Conservation (phyloP, 1,284 basidiomycete genomes). For the Trametes pubescens region DNA sequence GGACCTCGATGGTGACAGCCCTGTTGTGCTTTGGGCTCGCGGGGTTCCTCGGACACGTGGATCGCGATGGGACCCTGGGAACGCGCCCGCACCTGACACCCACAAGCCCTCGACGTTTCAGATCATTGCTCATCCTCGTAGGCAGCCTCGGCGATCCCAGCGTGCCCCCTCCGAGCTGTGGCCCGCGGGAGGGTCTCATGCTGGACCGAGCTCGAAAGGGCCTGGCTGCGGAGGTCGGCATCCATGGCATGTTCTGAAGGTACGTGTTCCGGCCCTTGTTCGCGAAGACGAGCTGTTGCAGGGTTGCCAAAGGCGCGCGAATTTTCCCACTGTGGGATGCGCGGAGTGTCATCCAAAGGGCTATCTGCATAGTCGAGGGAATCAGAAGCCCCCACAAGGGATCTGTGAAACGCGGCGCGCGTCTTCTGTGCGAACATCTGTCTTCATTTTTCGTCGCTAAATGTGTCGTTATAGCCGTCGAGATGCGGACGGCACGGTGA, state of each 20-base stretch:
- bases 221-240: constrained; percentile 18
- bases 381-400: constrained; percentile 19
- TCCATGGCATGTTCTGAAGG: constrained; percentile 23
- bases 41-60: constrained; percentile 20
- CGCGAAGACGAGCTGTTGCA: constrained; percentile 8
- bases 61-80: constrained; percentile 10
- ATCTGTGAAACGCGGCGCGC: constrained; percentile 23
- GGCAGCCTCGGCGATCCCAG: background rate
- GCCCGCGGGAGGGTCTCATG: background rate
- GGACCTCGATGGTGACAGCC: constrained; percentile 22
- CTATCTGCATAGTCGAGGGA: constrained; percentile 25
- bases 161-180: background rate
- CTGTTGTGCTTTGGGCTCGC: background rate
- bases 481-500: constrained; percentile 19
- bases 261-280: constrained; percentile 11
- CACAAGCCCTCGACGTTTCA: background rate
- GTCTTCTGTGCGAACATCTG: constrained; percentile 25
- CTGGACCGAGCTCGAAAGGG: background rate
- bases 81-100: background rate
- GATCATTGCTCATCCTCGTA: background rate
- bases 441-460: constrained; percentile 21
- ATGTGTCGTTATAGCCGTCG: constrained; percentile 20
- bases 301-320: constrained; percentile 26
- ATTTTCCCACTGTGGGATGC: constrained; percentile 33
- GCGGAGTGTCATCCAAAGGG: constrained; percentile 2